These are phyloP conservation scores for Heterobasidion annosum DNA, from an alignment of 1,284 basidiomycete species.

Conservation along the genomic window DNA sequence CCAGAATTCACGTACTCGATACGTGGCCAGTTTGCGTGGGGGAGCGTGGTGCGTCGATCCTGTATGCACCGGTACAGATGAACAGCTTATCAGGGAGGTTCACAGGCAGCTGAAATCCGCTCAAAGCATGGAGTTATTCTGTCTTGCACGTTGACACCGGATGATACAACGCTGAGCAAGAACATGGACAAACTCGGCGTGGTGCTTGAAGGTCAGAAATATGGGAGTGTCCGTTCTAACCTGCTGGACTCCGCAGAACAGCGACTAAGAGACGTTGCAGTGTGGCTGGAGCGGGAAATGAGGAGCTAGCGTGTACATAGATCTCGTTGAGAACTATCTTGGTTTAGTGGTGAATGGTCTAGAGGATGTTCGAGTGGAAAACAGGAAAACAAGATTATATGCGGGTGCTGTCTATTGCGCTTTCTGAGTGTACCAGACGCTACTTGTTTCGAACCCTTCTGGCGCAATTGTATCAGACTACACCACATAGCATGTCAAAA, in stretches of 20 bases:
- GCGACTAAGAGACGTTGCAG: slow-evolving; percentile 23
- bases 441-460: slow-evolving; percentile 68
- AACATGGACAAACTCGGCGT: slow-evolving; percentile 17
- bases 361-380: not conserved
- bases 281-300: slow-evolving; percentile 31
- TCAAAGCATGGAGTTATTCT: slow-evolving; percentile 58
- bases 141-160: slow-evolving; percentile 31
- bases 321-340: too few species aligned
- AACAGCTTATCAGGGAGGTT: not conserved
- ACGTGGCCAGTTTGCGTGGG: slow-evolving; percentile 45
- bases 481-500: not conserved
- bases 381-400: not conserved
- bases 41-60: slow-evolving; percentile 40
- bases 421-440: slow-evolving; percentile 67
- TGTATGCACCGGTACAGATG: not conserved
- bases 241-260: slow-evolving; percentile 8
- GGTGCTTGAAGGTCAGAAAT: slow-evolving; percentile 31
- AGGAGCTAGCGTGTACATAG: slow-evolving; percentile 10
- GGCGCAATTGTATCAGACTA: slow-evolving; percentile 72
- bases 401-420: slow-evolving; percentile 12
- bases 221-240: slow-evolving; percentile 35
- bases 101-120: slow-evolving; percentile 36
- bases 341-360: too few species aligned
- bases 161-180: slow-evolving; percentile 7
- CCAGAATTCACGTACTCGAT: slow-evolving; percentile 80